Evolutionary conservation across 352 stramenopile genomes (phyloP).

Genomic region (Pythium guiyangense): DNA sequence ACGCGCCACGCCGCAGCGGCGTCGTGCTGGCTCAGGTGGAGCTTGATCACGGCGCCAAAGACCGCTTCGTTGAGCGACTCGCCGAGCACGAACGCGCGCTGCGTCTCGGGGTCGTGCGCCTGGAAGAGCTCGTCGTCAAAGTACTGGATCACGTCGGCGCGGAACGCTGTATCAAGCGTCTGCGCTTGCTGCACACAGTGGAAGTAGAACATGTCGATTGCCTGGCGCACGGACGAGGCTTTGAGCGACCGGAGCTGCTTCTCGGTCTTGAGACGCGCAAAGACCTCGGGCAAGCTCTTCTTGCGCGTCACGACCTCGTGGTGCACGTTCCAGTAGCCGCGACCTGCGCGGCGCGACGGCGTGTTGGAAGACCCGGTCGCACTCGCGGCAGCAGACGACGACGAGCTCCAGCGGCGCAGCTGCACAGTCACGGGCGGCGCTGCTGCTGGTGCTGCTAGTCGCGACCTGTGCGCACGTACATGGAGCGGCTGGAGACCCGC

Average conservation of each 20-base stretch:
- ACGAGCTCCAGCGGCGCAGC: background rate
- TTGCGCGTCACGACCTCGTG: slow-evolving; percentile 37
- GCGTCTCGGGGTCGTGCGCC: slow-evolving; percentile 4
- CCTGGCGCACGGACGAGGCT: slow-evolving; percentile 26
- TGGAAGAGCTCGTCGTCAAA: slow-evolving; percentile 45
- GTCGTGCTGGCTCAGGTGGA: slow-evolving; percentile 39
- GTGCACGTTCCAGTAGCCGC: slow-evolving; percentile 37
- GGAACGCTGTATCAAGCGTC: slow-evolving; percentile 23
- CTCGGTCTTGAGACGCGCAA: slow-evolving; percentile 40
- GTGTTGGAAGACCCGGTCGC: background rate
- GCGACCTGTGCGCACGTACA: slow-evolving; percentile 25
- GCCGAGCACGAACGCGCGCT: slow-evolving; percentile 29
- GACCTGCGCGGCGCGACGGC: background rate
- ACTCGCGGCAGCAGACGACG: background rate
- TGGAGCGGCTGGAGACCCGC: slow-evolving; percentile 53
- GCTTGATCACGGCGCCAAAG: slow-evolving; percentile 52
- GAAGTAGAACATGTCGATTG: slow-evolving; percentile 75
- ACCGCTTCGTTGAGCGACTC: slow-evolving; percentile 59
- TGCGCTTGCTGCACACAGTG: slow-evolving; percentile 53
- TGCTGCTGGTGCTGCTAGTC: background rate
- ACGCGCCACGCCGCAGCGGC: slow-evolving; percentile 43
- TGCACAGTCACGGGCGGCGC: too few species aligned
- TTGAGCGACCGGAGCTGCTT: slow-evolving; percentile 28
- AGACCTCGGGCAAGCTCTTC: slow-evolving; percentile 44
- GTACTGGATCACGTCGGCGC: slow-evolving; percentile 34